These are phyloP conservation scores for Acanthochlamys bracteata DNA, from an alignment of 106 monocot species.

Conservation along the genomic window DNA sequence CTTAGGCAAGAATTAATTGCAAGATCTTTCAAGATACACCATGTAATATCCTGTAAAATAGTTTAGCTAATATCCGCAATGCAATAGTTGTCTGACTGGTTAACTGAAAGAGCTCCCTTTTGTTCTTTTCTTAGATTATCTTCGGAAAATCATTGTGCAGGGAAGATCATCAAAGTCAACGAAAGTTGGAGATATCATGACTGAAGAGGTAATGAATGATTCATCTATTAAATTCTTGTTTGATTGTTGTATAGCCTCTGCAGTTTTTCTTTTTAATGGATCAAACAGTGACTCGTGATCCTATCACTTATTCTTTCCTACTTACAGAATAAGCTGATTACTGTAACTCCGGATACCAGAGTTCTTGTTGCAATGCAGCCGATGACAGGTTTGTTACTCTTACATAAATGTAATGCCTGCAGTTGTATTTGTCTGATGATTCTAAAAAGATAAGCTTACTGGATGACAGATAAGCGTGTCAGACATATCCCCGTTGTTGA, in stretches of 20 bases:
- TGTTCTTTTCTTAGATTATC: constrained; percentile 57
- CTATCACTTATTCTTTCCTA: neutral
- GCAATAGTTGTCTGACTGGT: neutral
- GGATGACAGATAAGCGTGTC: constrained; percentile 64
- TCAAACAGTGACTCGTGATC: neutral
- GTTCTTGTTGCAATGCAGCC: constrained; percentile 96
- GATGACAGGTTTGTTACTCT: constrained; percentile 65
- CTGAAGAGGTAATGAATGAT: constrained; percentile 69
- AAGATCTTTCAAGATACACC: too few species aligned
- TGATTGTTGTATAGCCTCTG: neutral
- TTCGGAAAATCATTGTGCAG: constrained; percentile 93
- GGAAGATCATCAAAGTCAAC: constrained; percentile 98
- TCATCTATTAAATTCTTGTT: neutral
- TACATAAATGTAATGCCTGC: neutral
- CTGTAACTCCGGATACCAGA: constrained; percentile 80
- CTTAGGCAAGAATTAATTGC: too few species aligned
- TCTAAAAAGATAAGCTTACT: neutral
- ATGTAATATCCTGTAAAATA: too few species aligned
- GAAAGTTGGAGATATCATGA: constrained; percentile 99
- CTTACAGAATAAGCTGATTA: constrained; percentile 86
- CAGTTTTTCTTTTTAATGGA: neutral
- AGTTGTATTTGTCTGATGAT: neutral
- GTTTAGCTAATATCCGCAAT: neutral
- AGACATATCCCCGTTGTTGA: constrained; percentile 93
- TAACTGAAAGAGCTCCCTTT: neutral